Percentiles rank a stretch among this genome's conserved stretches.
phyloP scores from a whole-genome alignment of 148 eudicot species.

The Agrostemma githago region DNA sequence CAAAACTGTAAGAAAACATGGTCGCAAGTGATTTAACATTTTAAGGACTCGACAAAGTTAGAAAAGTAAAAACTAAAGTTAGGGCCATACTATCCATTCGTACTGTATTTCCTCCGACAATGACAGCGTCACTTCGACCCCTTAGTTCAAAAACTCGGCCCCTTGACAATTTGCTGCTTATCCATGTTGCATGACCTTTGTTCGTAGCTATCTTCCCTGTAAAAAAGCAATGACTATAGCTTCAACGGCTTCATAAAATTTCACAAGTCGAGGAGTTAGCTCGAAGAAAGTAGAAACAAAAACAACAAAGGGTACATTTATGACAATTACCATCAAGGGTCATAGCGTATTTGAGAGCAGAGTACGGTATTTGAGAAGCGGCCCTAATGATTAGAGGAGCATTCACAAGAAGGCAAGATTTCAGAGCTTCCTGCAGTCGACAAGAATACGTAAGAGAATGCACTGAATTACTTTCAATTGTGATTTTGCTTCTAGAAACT shows the following conservation, averaged over 20 bases:
- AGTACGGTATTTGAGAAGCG: slow-evolving; percentile 76
- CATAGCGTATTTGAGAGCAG: slow-evolving; percentile 95
- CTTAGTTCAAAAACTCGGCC: slow-evolving; percentile 81
- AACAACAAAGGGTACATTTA: not conserved
- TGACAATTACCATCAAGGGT: slow-evolving; percentile 80
- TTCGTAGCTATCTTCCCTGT: slow-evolving; percentile 93
- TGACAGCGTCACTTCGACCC: slow-evolving; percentile 91
- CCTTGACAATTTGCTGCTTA: slow-evolving; percentile 78
- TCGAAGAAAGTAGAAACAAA: not conserved
- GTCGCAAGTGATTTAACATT: slow-evolving; percentile 8
- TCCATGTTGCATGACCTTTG: slow-evolving; percentile 94
- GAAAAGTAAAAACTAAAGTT: slow-evolving; percentile 24
- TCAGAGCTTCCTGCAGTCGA: slow-evolving; percentile 64
- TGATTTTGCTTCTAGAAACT: no score
- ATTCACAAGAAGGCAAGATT: slow-evolving; percentile 81
- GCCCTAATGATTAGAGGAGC: slow-evolving; percentile 94
- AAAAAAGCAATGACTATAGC: slow-evolving; percentile 13
- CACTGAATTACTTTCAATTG: no score
- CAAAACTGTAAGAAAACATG: slow-evolving; percentile 14
- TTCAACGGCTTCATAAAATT: not conserved
- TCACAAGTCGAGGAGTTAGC: not conserved
- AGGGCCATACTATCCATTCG: slow-evolving; percentile 84
- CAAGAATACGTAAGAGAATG: not conserved
- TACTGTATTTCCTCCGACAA: slow-evolving; percentile 97
- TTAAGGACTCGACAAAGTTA: slow-evolving; percentile 13